Evolutionary conservation across 306 rosid species (phyloP).

Genomic region (Cucurbita pepo): DNA sequence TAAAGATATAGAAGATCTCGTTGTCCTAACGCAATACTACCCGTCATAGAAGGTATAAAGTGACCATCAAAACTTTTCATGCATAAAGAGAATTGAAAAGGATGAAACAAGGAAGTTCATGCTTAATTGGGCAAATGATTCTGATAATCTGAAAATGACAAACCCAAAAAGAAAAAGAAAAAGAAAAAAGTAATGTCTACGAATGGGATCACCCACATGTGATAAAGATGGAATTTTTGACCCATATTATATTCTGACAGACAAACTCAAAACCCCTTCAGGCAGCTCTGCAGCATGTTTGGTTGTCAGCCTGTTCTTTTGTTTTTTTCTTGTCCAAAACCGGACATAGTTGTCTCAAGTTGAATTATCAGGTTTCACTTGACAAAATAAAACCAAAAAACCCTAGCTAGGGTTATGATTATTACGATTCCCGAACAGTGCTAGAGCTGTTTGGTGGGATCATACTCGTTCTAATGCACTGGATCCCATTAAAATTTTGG

Average conservation of each 20-base stretch:
- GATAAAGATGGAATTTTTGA: constrained; percentile 6
- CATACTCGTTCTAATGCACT: background rate
- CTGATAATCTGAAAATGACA: background rate
- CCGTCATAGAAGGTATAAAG: background rate
- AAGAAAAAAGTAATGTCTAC: background rate
- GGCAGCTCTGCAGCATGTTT: background rate
- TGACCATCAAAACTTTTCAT: background rate
- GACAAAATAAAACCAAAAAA: background rate
- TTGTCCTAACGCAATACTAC: background rate
- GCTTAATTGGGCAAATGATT: background rate
- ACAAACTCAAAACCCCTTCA: background rate
- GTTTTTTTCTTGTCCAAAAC: constrained; percentile 5
- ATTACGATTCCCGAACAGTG: background rate
- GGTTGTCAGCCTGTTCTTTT: constrained; percentile 8
- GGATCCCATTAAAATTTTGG: background rate
- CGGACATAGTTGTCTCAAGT: background rate
- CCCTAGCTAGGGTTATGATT: background rate
- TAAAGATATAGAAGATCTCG: background rate
- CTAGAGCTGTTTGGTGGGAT: background rate
- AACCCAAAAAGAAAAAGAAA: background rate
- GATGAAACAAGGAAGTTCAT: background rate
- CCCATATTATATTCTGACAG: constrained; percentile 8
- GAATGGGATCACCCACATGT: constrained; percentile 4
- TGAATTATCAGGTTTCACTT: background rate
- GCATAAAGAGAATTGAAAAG: background rate